Evolutionary conservation across 345 rosid species (phyloP).

Genomic region (Boechera divaricarpa): DNA sequence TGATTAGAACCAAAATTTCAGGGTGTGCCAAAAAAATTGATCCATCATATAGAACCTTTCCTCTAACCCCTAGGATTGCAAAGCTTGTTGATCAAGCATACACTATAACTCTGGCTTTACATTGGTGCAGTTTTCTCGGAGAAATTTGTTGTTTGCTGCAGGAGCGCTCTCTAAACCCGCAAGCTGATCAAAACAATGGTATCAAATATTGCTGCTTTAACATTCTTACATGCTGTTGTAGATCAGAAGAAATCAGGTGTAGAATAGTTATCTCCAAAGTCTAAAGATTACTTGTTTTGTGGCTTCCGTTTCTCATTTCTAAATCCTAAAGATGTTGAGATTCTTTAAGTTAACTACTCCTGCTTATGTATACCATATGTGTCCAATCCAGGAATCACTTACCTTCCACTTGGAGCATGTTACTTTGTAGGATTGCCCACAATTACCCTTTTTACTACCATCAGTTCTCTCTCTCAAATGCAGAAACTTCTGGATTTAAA

Average conservation of each 20-base stretch:
- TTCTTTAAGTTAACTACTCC: neutral
- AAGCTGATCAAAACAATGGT: constrained; percentile 34
- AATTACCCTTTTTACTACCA: neutral
- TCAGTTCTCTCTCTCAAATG: no score
- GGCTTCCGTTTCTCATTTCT: constrained; percentile 1
- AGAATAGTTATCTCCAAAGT: constrained; percentile 26
- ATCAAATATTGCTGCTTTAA: neutral
- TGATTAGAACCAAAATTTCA: constrained; percentile 9
- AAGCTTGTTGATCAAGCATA: constrained; percentile 21
- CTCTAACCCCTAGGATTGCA: neutral
- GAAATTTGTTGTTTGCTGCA: constrained; percentile 87
- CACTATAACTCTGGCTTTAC: constrained; percentile 10
- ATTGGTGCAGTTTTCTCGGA: constrained; percentile 72
- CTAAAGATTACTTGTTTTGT: constrained; percentile 16
- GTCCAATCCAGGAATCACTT: constrained; percentile 8
- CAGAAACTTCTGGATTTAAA: no score
- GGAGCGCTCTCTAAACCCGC: constrained; percentile 69
- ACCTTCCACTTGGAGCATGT: constrained; percentile 11
- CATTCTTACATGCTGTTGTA: constrained; percentile 29
- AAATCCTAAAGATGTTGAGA: constrained; percentile 23
- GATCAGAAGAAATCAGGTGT: constrained; percentile 33
- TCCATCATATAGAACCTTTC: neutral
- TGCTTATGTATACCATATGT: neutral
- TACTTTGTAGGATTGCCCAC: neutral
- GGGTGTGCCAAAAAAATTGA: constrained; percentile 1